Evolutionary conservation across 202 grass and related monocot species (phyloP), one percentile per base, ranked within the genome.

Genomic region (Zoysia matrella): DNA sequence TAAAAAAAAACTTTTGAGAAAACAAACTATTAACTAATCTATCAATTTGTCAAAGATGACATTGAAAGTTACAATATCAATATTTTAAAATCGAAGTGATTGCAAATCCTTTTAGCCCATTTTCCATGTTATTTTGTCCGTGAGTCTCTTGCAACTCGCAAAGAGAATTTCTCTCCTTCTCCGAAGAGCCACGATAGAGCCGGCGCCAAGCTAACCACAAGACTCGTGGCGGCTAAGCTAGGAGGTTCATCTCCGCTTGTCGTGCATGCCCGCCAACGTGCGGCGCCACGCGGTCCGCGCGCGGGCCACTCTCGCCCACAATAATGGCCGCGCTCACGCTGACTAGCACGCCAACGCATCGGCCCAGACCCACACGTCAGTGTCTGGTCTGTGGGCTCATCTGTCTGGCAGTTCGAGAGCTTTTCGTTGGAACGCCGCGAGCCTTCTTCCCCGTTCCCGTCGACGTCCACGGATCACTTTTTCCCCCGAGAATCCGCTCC

Each of bases 371-470:
- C 81, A 70, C 75, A 0, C 0, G 2, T 45, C 36, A 14, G 79
- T 22, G 43, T 7, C 10, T 2, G 1, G 0, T 12, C 0, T 0
- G 36, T 72, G 68, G 60, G 44, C 36, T 79, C 49, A 0, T 47
- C 2, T 12, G 15, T 2, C 57, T 4, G 4, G 46, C 49, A 0
- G 2, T 60, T 52, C 68, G 13, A 7, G 74, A 73, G 60, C 86
- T 62, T 84, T 88, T 47, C 63, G 46, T 46, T 22, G 47, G 63
- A 80, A 88, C 47, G 63, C 75, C 60, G 67, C 69, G 18, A 60
- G 75, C 51, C 69, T 72, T 72, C 14, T 6, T 55, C 8, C 52
- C 65, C 52, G 39, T 55, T 3, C 1, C 72, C 72, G 87, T 86
- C 73, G 60, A 61, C 84, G 74, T 75, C 81, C 22, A 49, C 58